Evolutionary conservation across 2,329 filamentous ascomycete species (phyloP), one percentile per base, ranked within the genome.

Genomic region (Dothideomycetes sp.): DNA sequence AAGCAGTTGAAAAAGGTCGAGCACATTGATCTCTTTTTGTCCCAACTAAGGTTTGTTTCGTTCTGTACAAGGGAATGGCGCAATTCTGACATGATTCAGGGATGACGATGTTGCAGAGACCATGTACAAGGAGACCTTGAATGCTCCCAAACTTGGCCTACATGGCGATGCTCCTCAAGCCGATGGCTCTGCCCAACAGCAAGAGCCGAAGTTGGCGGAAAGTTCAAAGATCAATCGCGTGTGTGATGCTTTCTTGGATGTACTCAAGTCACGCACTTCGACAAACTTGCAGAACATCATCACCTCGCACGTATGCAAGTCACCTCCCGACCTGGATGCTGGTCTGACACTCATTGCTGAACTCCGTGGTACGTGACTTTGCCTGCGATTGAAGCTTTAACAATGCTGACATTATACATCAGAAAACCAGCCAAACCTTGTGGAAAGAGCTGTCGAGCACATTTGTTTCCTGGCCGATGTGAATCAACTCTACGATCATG

Each of bases 391-490:
- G 27, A n/a, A n/a, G n/a, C n/a, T n/a, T n/a, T n/a, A n/a, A n/a
- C n/a, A n/a, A n/a, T n/a, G n/a, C n/a, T n/a, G n/a, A n/a, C n/a
- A n/a, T 27, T 12, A 27, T 7, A 7, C 22, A 27, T 12, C 36
- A 63, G 70, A 73, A 40, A 73, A 81, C 48, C 75, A 82, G 36
- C 68, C 77, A 31, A 73, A 78, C 38, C 70, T 88, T 48, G 85
- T 86, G 0, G 89, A 96, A 49, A 81, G 81, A 58, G 89, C 89
- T 0, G 81, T 95, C 16, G 87, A 95, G 56, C 91, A 98, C 54
- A 95, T 98, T 44, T 96, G 87, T 68, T 98, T 98, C 69, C 72
- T 98, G 31, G 85, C 88, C 1, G 91, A 98, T 59, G 82, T 93
- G 34, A 93, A 95, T 58, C 79, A 79, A 30, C 74, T 98, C 0